Conservation (phyloP, 2,329 filamentous ascomycete genomes). For the Diaporthe citrichinensis region DNA sequence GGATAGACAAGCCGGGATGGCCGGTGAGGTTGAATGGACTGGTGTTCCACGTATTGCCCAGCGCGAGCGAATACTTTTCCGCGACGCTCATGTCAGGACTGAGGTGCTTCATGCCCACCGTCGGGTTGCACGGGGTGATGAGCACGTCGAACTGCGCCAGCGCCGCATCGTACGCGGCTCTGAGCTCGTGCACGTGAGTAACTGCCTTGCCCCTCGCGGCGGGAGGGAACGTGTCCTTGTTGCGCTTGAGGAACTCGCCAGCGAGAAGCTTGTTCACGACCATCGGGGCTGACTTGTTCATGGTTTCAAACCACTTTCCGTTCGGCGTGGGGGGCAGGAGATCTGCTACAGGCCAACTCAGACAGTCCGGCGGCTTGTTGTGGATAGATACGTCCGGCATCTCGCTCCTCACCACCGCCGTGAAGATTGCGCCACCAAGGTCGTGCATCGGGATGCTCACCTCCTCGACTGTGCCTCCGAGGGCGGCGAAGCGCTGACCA, state of each 20-base stretch:
- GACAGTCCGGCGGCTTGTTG: constrained; percentile 50
- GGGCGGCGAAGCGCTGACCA: constrained; percentile 54
- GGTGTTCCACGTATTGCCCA: constrained; percentile 61
- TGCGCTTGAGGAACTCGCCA: constrained; percentile 48
- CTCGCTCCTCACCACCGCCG: constrained; percentile 53
- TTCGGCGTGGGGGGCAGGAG: constrained; percentile 49
- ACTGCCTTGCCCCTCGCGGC: constrained; percentile 60
- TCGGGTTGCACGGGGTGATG: constrained; percentile 62
- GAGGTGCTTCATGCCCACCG: constrained; percentile 59
- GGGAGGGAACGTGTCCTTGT: constrained; percentile 46
- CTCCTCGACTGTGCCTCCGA: constrained; percentile 60
- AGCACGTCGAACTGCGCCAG: constrained; percentile 62
- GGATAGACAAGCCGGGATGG: constrained; percentile 64
- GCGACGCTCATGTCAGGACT: constrained; percentile 50
- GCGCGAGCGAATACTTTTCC: constrained; percentile 58
- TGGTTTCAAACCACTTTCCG: constrained; percentile 58
- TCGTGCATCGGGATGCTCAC: constrained; percentile 63
- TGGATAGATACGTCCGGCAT: constrained; percentile 51
- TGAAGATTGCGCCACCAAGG: constrained; percentile 63
- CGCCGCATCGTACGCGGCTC: constrained; percentile 62
- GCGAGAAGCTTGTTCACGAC: constrained; percentile 60
- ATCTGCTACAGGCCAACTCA: constrained; percentile 51
- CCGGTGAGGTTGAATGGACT: constrained; percentile 65
- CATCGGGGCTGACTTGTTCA: constrained; percentile 60
- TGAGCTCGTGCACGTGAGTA: constrained; percentile 60